Evolutionary conservation across 768 basidiomycete species (phyloP).

Genomic region (Serendipita sp.): DNA sequence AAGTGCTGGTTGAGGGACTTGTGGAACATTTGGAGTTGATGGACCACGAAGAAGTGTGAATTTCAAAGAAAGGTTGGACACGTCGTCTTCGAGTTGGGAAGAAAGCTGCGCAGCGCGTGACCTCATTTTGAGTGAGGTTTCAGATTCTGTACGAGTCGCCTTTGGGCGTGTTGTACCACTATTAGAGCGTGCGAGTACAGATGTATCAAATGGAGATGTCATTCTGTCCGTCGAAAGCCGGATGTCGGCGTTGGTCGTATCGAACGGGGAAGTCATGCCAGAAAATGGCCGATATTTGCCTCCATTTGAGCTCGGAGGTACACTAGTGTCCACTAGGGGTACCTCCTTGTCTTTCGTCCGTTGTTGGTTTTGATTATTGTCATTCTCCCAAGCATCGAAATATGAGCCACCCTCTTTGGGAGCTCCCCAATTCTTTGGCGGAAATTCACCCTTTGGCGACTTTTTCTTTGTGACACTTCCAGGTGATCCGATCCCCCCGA

Average conservation of each 20-base stretch:
- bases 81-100: background rate
- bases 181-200: background rate
- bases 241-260: background rate
- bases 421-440: slow-evolving; percentile 48
- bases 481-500: slow-evolving; percentile 24
- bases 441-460: slow-evolving; percentile 31
- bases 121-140: background rate
- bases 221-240: slow-evolving; percentile 1
- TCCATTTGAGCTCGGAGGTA: background rate
- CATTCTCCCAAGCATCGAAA: slow-evolving; percentile 25
- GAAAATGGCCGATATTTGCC: background rate
- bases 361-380: slow-evolving; percentile 7
- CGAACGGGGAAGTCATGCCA: background rate
- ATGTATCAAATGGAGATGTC: slow-evolving; percentile 5
- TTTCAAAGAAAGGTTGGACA: background rate
- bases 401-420: slow-evolving; percentile 38
- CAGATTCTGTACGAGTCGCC: slow-evolving; percentile 1
- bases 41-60: slow-evolving; percentile 22
- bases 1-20: background rate
- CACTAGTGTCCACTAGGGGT: background rate
- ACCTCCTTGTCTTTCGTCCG: background rate
- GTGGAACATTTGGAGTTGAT: slow-evolving; percentile 19
- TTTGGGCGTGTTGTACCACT: background rate
- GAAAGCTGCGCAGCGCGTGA: background rate
- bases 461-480: slow-evolving; percentile 31